Conservation (phyloP, 345 rosid genomes). For the Eucalyptus pumila region DNA sequence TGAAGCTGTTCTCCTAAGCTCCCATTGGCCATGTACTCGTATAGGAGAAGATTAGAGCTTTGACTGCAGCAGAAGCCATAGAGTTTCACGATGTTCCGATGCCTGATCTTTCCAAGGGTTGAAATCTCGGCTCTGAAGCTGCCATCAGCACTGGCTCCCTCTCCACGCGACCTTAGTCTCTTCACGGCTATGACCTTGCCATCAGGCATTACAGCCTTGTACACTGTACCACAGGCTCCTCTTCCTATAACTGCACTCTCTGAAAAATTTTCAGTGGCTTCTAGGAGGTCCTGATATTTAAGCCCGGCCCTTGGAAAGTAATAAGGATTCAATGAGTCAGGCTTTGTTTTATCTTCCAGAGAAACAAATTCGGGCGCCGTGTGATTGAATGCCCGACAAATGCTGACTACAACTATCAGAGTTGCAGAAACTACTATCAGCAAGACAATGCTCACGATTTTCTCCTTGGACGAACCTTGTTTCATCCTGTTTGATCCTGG, state of each 20-base stretch:
- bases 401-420: constrained; percentile 24
- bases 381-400: constrained; percentile 41
- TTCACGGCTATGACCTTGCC: constrained; percentile 67
- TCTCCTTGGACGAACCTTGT: constrained; percentile 16
- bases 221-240: constrained; percentile 79
- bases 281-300: constrained; percentile 51
- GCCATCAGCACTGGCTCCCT: constrained; percentile 48
- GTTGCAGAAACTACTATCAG: constrained; percentile 34
- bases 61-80: constrained; percentile 67
- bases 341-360: constrained; percentile 24
- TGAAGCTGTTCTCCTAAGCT: constrained; percentile 77
- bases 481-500: constrained; percentile 19
- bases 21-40: constrained; percentile 70
- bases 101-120: constrained; percentile 79
- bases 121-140: constrained; percentile 71
- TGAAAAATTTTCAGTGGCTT: constrained; percentile 59
- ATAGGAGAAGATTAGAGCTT: constrained; percentile 61
- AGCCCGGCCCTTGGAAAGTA: constrained; percentile 71
- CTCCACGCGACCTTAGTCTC: constrained; percentile 48
- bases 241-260: constrained; percentile 48
- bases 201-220: constrained; percentile 50
- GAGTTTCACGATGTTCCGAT: constrained; percentile 74
- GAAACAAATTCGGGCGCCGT: constrained; percentile 28
- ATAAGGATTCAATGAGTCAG: constrained; percentile 30
- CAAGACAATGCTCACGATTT: constrained; percentile 35